Evolutionary conservation across 164 flowering plant genomes (phyloP), one percentile per base, ranked within the genome.

Genomic region (Chimonanthus salicifolius): DNA sequence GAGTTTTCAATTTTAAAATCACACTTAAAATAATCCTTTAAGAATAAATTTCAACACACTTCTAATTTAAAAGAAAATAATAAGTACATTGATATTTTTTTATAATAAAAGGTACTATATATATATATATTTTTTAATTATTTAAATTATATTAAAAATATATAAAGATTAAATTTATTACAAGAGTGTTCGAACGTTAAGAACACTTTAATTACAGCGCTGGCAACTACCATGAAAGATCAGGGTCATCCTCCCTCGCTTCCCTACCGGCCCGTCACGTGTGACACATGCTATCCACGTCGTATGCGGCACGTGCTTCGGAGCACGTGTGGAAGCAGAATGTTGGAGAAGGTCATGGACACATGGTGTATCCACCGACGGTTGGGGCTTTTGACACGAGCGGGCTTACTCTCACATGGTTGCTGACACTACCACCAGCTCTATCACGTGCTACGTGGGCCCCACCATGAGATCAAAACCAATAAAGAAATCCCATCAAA

Each of bases 301-400:
- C 47, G 11, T 44, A 0, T 6, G 47, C 44, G 7, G 68, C 68
- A 3, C 10, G 68, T 44, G 47, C 47, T 43, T 5, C 6, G 16
- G 15, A 66, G 80, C 77, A 71, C 80, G 80, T 78, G 74, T 67
- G 54, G 72, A 74, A 71, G 80, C 71, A 71, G 47, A 74, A 66
- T 21, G 48, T 51, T 4, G 2, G 71, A 13, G 48, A 13, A 3
- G 77, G 44, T 67, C 15, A 49, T 4, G 18, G 80, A 79, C 87
- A 84, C 81, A 85, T 81, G 84, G 70, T 83, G 83, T 78, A 82
- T 79, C 84, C 86, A 84, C 90, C 84, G 88, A 72, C 77, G 54
- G 75, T 73, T 73, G 48, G 74, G 85, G 88, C 85, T 87, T 85
- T 85, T 77, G 80, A 85, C 89, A 86, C 83, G 89, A 83, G 87